Evolutionary conservation across 148 eudicot species (phyloP).

Genomic region (Vaccinium vitisidaea): DNA sequence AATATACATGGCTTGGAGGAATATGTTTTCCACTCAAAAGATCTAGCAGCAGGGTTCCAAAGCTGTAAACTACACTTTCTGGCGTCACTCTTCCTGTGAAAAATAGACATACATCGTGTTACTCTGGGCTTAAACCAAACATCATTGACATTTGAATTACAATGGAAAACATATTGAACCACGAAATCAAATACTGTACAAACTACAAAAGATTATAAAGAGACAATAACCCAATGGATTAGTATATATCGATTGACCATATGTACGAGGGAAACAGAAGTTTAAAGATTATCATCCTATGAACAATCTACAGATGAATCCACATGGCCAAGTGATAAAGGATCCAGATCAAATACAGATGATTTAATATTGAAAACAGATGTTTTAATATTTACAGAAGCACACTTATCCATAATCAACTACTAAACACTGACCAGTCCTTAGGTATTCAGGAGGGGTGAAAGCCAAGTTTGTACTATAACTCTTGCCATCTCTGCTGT

Average conservation of each 20-base stretch:
- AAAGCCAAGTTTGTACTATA: slow-evolving; percentile 77
- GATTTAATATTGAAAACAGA: neutral
- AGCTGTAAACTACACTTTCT: slow-evolving; percentile 75
- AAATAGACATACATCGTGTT: neutral
- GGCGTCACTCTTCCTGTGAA: slow-evolving; percentile 59
- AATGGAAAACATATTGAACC: neutral
- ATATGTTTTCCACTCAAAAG: slow-evolving; percentile 78
- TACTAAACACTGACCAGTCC: slow-evolving; percentile 47
- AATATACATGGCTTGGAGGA: slow-evolving; percentile 70
- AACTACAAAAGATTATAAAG: neutral
- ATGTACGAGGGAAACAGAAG: neutral
- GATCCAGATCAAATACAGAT: neutral
- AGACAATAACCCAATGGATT: neutral
- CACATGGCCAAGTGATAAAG: neutral
- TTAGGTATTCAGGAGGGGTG: slow-evolving; percentile 74
- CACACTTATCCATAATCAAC: neutral
- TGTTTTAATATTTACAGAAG: neutral
- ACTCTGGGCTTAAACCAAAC: neutral
- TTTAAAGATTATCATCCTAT: neutral
- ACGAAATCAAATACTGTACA: neutral
- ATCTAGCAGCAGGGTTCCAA: slow-evolving; percentile 73
- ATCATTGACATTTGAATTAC: neutral
- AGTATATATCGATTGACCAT: neutral
- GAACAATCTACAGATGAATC: neutral
- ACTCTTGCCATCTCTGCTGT: slow-evolving; percentile 78